Conservation (phyloP, 2,329 filamentous ascomycete species). For the Gaeumannomyces tritici region DNA sequence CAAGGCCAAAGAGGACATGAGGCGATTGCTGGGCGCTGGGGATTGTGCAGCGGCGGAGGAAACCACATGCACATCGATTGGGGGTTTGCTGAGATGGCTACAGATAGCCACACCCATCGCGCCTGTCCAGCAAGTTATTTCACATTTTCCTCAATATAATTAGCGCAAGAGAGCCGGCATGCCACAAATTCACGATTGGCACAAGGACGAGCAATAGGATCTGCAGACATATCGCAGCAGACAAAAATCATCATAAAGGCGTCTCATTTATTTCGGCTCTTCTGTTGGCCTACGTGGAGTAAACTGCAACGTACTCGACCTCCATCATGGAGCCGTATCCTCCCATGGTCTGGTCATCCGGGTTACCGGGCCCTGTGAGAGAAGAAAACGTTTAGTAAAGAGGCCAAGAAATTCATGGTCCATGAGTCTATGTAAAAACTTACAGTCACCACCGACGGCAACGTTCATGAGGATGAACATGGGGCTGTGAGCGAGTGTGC, state of each 20-base stretch:
- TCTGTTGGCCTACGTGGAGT: constrained; percentile 13
- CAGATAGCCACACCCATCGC: no score
- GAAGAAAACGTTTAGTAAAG: not conserved
- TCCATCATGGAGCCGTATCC: constrained; percentile 32
- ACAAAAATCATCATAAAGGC: not conserved
- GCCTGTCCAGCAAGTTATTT: no score
- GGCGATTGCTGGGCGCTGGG: no score
- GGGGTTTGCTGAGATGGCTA: no score
- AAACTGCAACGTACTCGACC: constrained; percentile 28
- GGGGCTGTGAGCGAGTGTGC: constrained; percentile 29
- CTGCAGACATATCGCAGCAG: no score
- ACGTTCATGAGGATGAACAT: constrained; percentile 38
- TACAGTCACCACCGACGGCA: constrained; percentile 33
- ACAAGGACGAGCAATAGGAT: not conserved
- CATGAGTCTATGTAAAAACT: no score
- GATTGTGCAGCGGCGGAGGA: no score
- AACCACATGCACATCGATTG: no score
- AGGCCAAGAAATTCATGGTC: not conserved
- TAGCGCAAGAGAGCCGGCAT: no score
- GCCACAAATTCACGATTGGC: not conserved
- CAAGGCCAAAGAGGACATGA: no score
- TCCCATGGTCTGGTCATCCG: constrained; percentile 20
- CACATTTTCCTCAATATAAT: no score
- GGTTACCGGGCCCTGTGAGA: constrained; percentile 18
- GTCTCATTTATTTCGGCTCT: not conserved